Evolutionary conservation across 108 stramenopile species (phyloP).

Genomic region (Skeletonema potamos): DNA sequence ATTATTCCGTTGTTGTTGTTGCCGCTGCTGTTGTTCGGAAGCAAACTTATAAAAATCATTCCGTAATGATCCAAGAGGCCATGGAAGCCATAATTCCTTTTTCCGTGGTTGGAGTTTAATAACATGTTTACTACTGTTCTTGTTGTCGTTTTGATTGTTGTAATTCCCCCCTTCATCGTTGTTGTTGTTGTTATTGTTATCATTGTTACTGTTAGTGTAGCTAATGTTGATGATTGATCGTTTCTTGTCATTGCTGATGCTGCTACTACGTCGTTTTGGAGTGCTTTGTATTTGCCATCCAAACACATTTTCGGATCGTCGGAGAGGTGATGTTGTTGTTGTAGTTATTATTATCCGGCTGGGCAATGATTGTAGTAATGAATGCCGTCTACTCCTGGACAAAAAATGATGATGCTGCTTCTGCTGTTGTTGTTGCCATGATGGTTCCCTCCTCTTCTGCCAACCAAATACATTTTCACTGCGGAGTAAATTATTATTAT

Average conservation of each 20-base stretch:
- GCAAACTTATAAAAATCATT: constrained; percentile 45
- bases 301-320: constrained; percentile 21
- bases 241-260: not conserved
- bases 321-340: not conserved
- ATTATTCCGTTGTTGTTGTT: not conserved
- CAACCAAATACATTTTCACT: constrained; percentile 29
- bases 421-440: not conserved
- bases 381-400: not conserved
- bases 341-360: not conserved
- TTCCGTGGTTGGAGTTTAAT: constrained; percentile 38
- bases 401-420: not conserved
- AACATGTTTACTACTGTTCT: not conserved
- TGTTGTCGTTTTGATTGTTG: not conserved
- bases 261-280: not conserved
- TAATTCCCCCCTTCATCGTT: not conserved
- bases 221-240: not conserved
- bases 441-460: not conserved
- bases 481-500: not conserved
- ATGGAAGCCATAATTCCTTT: constrained; percentile 52
- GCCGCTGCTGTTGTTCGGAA: not conserved
- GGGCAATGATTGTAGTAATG: not conserved
- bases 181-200: not conserved
- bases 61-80: constrained; percentile 41
- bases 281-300: constrained; percentile 5
- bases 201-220: not conserved